Percentiles rank a stretch among this genome's conserved stretches.
phyloP scores from a whole-genome alignment of 1,284 basidiomycete genomes.

The Ustilago trichophora region DNA sequence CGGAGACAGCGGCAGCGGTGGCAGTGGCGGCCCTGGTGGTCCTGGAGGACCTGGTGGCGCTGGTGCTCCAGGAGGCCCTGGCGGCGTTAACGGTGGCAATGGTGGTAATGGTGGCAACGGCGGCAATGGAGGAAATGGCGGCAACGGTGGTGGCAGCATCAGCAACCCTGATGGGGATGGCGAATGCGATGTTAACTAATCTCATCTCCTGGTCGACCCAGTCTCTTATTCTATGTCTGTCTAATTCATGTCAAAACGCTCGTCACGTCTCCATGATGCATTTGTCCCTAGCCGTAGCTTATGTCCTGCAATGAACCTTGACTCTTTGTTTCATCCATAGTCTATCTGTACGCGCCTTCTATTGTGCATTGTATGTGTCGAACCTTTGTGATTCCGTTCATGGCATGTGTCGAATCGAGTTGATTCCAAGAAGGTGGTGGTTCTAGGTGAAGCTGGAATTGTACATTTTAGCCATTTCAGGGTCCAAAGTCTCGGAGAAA shows the following conservation, averaged over 20 bases:
- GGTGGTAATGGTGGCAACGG: constrained; percentile 15
- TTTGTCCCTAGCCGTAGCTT: not conserved
- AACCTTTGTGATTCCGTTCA: no score
- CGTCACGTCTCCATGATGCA: constrained; percentile 3
- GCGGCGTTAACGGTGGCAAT: constrained; percentile 4
- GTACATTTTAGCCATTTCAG: not conserved
- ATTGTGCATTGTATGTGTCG: no score
- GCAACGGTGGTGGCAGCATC: not conserved
- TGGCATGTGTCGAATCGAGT: not conserved
- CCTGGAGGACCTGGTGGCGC: constrained; percentile 4
- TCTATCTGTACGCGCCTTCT: no score
- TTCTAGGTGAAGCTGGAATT: not conserved
- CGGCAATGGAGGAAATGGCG: constrained; percentile 3
- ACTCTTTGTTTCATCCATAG: not conserved
- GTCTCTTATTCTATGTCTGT: no score
- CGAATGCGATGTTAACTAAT: not conserved
- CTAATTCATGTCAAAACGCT: not conserved
- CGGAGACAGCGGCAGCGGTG: constrained; percentile 1
- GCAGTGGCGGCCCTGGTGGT: constrained; percentile 8
- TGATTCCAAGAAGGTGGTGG: not conserved
- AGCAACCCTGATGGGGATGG: not conserved
- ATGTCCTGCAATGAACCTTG: not conserved
- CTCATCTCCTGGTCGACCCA: no score
- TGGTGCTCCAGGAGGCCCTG: constrained; percentile 1
- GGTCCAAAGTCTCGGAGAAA: no score